A percentile compares a stretch with the other conserved stretches of the same genome.
phyloP scores from a whole-genome alignment of 2,329 filamentous ascomycete species.

The Phyllosticta ampelicida region DNA sequence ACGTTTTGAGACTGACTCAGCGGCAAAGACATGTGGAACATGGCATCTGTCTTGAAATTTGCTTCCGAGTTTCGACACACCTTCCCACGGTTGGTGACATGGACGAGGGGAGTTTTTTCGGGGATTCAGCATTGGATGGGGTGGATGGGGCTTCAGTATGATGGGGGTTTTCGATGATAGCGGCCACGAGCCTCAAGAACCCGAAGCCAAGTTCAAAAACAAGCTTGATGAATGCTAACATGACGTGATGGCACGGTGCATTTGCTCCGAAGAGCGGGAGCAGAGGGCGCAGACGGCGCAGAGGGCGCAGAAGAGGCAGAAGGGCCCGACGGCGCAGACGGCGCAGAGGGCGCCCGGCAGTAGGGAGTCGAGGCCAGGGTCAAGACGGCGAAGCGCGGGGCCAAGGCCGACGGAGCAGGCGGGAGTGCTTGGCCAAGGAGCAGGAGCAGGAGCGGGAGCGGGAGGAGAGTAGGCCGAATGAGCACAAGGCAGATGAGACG shows the following conservation, averaged over 20 bases:
- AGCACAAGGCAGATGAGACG: background rate
- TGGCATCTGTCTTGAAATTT: background rate
- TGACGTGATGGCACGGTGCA: background rate
- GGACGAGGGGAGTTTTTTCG: background rate
- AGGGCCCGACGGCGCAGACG: no score
- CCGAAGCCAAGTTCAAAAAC: background rate
- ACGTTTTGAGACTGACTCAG: constrained; percentile 7
- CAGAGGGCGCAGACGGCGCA: no score
- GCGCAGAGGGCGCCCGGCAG: no score
- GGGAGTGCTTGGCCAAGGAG: background rate
- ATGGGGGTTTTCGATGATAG: background rate
- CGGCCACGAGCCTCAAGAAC: background rate
- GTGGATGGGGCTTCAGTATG: background rate
- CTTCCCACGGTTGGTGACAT: background rate
- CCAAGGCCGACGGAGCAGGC: background rate
- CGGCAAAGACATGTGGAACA: constrained; percentile 6
- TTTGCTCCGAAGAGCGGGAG: no score
- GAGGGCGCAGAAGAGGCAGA: no score
- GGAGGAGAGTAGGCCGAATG: background rate
- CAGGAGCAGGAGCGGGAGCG: background rate
- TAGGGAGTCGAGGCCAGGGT: background rate
- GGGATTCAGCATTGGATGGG: background rate
- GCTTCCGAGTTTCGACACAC: background rate
- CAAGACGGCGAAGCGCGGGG: background rate
- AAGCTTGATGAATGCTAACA: background rate